Conservation (phyloP, 768 basidiomycete species). For the Serpula lacrymans region DNA sequence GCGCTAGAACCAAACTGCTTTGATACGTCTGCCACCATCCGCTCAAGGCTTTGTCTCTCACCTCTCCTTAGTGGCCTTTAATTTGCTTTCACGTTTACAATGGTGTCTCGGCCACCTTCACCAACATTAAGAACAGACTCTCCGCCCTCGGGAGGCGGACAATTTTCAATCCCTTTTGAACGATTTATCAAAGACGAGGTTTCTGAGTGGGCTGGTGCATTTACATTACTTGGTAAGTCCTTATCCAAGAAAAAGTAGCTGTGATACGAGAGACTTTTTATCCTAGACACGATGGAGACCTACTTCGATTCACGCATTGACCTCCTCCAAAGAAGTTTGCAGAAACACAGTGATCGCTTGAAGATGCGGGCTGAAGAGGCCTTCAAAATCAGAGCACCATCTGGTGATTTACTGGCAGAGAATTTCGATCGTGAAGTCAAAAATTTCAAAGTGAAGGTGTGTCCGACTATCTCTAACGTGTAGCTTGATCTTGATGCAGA, state of each 20-base stretch:
- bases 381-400: conserved; percentile 55
- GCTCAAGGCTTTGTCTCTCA: neutral
- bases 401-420: conserved; percentile 64
- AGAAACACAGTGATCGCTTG: conserved; percentile 81
- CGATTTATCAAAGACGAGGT: conserved; percentile 71
- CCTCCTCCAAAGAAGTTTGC: conserved; percentile 76
- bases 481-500: neutral
- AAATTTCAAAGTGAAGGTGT: conserved; percentile 81
- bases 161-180: conserved; percentile 70
- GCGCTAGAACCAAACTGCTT: no score
- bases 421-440: conserved; percentile 85
- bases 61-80: conserved; percentile 13
- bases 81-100: conserved; percentile 13
- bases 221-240: conserved; percentile 76
- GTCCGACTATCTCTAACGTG: conserved; percentile 4
- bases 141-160: conserved; percentile 36
- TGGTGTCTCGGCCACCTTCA: conserved; percentile 37
- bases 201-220: conserved; percentile 75
- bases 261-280: neutral
- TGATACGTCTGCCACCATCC: conserved; percentile 7
- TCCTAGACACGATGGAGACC: conserved; percentile 95
- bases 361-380: conserved; percentile 81
- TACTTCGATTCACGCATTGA: conserved; percentile 91
- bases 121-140: conserved; percentile 31
- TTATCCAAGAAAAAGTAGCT: neutral